A percentile compares a stretch with the other conserved stretches of the same genome.
Evolutionary conservation across 345 rosid genomes (phyloP).

Genomic region (Anacardium occidentale): DNA sequence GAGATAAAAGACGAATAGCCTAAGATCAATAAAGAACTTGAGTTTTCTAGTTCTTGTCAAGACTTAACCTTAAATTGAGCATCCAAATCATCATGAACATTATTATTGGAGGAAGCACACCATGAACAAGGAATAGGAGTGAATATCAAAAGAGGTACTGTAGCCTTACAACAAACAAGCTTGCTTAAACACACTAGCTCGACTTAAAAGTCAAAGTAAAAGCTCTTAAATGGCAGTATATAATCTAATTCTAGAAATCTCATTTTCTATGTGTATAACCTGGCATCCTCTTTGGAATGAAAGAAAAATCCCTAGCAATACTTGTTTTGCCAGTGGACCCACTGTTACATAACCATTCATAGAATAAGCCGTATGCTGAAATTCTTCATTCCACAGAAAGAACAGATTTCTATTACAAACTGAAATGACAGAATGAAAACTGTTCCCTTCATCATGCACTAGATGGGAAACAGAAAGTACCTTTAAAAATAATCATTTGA

Average conservation of each 20-base stretch:
- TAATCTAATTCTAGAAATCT: slow-evolving; percentile 2
- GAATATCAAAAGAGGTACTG: background rate
- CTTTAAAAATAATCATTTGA: background rate
- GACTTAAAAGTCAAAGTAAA: too few species aligned
- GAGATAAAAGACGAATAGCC: background rate
- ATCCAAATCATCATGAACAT: too few species aligned
- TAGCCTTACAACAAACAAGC: too few species aligned
- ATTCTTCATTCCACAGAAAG: slow-evolving; percentile 76
- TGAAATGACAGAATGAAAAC: background rate
- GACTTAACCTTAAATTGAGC: too few species aligned
- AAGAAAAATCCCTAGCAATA: slow-evolving; percentile 64
- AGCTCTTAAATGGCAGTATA: background rate
- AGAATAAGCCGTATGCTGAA: slow-evolving; percentile 89
- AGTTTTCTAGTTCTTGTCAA: too few species aligned
- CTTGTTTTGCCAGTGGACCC: slow-evolving; percentile 75
- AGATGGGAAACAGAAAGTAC: background rate
- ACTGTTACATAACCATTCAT: slow-evolving; percentile 85
- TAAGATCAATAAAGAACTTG: background rate
- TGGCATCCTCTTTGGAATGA: background rate
- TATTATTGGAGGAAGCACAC: too few species aligned
- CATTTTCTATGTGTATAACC: background rate
- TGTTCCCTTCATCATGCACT: background rate
- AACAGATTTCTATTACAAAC: slow-evolving; percentile 10
- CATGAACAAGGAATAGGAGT: background rate
- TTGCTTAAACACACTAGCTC: too few species aligned